Conservation (phyloP, 2,329 filamentous ascomycete genomes). For the Periconia sp. region DNA sequence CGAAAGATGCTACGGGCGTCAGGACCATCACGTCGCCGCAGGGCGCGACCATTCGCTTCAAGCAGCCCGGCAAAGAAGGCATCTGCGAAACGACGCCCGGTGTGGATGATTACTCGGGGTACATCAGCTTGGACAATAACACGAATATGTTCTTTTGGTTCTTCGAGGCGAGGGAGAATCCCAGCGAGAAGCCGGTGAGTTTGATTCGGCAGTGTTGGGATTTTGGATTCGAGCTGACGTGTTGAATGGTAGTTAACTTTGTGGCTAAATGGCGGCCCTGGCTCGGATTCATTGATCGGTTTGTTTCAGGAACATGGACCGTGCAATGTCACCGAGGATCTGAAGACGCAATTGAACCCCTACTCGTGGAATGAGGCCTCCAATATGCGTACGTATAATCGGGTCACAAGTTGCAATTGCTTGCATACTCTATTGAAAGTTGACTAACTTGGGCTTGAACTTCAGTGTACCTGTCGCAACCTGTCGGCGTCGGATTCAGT, state of each 20-base stretch:
- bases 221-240: slow-evolving; percentile 12
- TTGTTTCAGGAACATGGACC: slow-evolving; percentile 56
- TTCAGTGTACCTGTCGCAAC: slow-evolving; percentile 39
- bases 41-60: slow-evolving; percentile 38
- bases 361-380: slow-evolving; percentile 44
- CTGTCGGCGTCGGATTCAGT: slow-evolving; percentile 44
- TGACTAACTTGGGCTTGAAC: background rate
- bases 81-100: slow-evolving; percentile 46
- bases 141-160: slow-evolving; percentile 51
- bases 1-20: slow-evolving; percentile 32
- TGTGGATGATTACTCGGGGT: slow-evolving; percentile 42
- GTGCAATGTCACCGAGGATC: slow-evolving; percentile 46
- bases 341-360: slow-evolving; percentile 39
- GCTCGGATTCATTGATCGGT: slow-evolving; percentile 57
- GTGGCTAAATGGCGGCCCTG: slow-evolving; percentile 59
- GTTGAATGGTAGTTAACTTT: slow-evolving; percentile 35
- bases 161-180: slow-evolving; percentile 51
- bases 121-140: slow-evolving; percentile 38
- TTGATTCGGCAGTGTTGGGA: slow-evolving; percentile 46
- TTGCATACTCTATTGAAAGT: background rate
- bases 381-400: slow-evolving; percentile 30
- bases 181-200: slow-evolving; percentile 26
- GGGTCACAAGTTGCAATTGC: no score
- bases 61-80: slow-evolving; percentile 41
- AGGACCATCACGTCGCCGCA: slow-evolving; percentile 37